phyloP scores from a whole-genome alignment of 495 filamentous ascomycete species.

The Penicillium argentinense region DNA sequence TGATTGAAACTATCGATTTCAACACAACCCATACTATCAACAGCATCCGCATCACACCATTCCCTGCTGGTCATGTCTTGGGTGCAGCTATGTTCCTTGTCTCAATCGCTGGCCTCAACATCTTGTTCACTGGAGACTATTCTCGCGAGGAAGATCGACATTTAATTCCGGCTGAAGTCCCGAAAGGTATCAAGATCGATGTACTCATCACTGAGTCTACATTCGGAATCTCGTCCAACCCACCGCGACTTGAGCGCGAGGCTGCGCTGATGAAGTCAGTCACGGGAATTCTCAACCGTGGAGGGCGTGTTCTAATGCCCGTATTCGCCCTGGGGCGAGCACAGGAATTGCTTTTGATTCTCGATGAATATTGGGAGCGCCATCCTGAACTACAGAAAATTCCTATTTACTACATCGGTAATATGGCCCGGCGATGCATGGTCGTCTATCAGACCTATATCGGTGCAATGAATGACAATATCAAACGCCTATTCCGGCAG shows the following conservation, averaged over 20 bases:
- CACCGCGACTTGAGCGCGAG: slow-evolving; percentile 86
- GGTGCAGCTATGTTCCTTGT: slow-evolving; percentile 99
- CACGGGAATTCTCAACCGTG: slow-evolving; percentile 82
- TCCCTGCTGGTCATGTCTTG: slow-evolving; percentile 93
- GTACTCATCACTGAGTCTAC: slow-evolving; percentile 97
- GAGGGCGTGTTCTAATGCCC: slow-evolving; percentile 89
- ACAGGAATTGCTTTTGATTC: slow-evolving; percentile 88
- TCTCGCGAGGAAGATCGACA: slow-evolving; percentile 92
- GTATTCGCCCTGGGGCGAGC: slow-evolving; percentile 93
- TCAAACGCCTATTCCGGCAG: slow-evolving; percentile 84
- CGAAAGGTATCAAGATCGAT: slow-evolving; percentile 82
- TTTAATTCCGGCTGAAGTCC: slow-evolving; percentile 87
- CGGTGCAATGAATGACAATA: slow-evolving; percentile 97
- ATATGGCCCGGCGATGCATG: slow-evolving; percentile 95
- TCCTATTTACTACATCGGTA: slow-evolving; percentile 96
- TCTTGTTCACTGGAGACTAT: slow-evolving; percentile 97
- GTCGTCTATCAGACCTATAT: slow-evolving; percentile 97
- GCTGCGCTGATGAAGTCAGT: slow-evolving; percentile 92
- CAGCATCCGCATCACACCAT: slow-evolving; percentile 93
- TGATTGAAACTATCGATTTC: slow-evolving; percentile 97
- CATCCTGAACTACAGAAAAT: slow-evolving; percentile 83
- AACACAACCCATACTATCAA: slow-evolving; percentile 96
- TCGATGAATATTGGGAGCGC: slow-evolving; percentile 94
- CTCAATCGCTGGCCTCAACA: slow-evolving; percentile 92
- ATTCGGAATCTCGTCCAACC: slow-evolving; percentile 89